Conservation (phyloP, 1,139 yeast genomes). For the Geotrichum fermentans region DNA sequence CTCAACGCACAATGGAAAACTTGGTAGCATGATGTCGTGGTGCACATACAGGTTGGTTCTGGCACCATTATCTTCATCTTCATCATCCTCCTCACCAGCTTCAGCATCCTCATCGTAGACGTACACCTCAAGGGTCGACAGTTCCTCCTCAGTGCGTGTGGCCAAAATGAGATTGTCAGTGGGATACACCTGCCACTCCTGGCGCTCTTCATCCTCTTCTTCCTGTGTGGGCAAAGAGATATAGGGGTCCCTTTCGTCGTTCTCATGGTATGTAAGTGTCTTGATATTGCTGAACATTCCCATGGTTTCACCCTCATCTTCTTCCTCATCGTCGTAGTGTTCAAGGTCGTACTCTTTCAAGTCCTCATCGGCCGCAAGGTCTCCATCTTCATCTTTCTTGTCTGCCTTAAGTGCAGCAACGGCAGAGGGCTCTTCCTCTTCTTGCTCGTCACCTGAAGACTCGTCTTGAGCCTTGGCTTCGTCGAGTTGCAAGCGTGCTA, state of each 20-base stretch:
- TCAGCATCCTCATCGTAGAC: slow-evolving; percentile 78
- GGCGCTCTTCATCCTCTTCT: slow-evolving; percentile 68
- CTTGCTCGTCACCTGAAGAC: slow-evolving; percentile 43
- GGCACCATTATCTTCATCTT: slow-evolving; percentile 52
- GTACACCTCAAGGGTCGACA: slow-evolving; percentile 86
- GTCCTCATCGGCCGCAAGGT: slow-evolving; percentile 58
- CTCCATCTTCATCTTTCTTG: slow-evolving; percentile 32
- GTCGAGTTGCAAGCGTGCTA: slow-evolving; percentile 76
- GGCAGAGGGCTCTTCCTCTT: slow-evolving; percentile 23
- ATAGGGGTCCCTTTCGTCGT: slow-evolving; percentile 67
- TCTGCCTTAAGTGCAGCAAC: slow-evolving; percentile 17
- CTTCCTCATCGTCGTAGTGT: slow-evolving; percentile 71
- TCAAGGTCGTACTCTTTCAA: slow-evolving; percentile 84
- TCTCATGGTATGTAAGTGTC: slow-evolving; percentile 50
- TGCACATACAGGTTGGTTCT: slow-evolving; percentile 82
- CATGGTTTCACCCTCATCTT: slow-evolving; percentile 49
- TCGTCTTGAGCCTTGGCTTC: slow-evolving; percentile 61
- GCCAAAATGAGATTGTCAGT: slow-evolving; percentile 87
- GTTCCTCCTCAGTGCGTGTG: slow-evolving; percentile 93
- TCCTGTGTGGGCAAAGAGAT: slow-evolving; percentile 58
- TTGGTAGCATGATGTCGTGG: slow-evolving; percentile 94
- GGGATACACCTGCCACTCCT: slow-evolving; percentile 81
- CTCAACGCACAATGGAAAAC: slow-evolving; percentile 94
- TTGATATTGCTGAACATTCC: slow-evolving; percentile 42
- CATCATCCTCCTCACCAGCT: slow-evolving; percentile 56